These are phyloP conservation scores for Xylaria sp. DNA, from an alignment of 2,329 filamentous ascomycete species.

Conservation along the genomic window DNA sequence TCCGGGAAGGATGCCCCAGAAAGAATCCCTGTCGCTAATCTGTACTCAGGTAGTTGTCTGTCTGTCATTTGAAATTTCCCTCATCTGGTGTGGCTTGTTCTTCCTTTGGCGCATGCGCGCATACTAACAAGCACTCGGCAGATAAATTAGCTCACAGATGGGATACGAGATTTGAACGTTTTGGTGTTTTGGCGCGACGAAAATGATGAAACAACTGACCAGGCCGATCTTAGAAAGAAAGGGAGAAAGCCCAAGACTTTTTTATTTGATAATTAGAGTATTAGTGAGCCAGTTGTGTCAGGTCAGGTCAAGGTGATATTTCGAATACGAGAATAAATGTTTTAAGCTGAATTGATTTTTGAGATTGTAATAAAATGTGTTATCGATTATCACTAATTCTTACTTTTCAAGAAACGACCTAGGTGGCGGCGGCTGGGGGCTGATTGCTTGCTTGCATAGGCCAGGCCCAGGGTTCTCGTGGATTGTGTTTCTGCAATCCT, in stretches of 20 bases:
- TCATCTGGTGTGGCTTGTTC: background rate
- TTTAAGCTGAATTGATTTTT: background rate
- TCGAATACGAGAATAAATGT: slow-evolving; percentile 3
- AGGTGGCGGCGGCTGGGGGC: background rate
- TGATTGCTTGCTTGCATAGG: background rate
- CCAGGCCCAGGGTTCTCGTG: background rate
- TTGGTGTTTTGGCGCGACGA: background rate
- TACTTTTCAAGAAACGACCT: background rate
- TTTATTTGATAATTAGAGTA: background rate
- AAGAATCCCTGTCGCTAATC: background rate
- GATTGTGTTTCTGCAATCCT: slow-evolving; percentile 21
- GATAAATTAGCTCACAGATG: background rate
- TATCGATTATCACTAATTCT: background rate
- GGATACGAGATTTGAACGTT: background rate
- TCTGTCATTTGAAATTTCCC: background rate
- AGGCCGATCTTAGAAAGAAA: background rate
- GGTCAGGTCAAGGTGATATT: background rate
- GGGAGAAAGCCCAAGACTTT: background rate
- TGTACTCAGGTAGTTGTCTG: background rate
- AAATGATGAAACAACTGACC: background rate
- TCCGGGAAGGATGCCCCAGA: background rate
- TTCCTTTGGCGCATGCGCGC: background rate
- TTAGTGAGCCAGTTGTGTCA: background rate
- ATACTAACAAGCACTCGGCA: slow-evolving; percentile 1
- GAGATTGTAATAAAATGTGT: background rate